Conservation (phyloP, 1,284 basidiomycete genomes). For the Phenoliferia sp. region DNA sequence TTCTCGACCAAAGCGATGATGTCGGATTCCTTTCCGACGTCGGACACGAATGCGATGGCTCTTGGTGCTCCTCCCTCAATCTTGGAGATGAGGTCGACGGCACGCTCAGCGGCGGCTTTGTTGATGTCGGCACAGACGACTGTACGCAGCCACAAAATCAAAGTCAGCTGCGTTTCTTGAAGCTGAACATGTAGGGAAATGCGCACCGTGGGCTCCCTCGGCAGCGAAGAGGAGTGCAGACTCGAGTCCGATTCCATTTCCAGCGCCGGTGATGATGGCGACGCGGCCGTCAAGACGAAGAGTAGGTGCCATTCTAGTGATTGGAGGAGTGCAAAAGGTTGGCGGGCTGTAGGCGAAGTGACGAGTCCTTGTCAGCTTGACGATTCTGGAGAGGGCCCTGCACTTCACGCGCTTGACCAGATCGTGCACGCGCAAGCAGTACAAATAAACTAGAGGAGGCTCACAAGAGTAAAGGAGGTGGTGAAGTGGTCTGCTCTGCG, state of each 20-base stretch:
- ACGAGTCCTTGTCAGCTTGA: neutral
- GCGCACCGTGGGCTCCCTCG: slow-evolving; percentile 63
- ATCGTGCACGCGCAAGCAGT: neutral
- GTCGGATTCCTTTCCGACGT: slow-evolving; percentile 83
- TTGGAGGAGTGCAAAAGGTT: neutral
- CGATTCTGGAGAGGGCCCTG: neutral
- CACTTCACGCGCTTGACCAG: neutral
- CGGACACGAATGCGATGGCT: slow-evolving; percentile 67
- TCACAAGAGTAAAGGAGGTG: too few relatives aligned
- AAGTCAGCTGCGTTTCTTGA: slow-evolving; percentile 35
- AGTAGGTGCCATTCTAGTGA: slow-evolving; percentile 1
- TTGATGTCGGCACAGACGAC: slow-evolving; percentile 80
- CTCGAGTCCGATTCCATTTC: slow-evolving; percentile 81
- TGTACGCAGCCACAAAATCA: neutral
- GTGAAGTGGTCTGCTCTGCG: too few relatives aligned
- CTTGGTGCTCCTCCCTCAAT: slow-evolving; percentile 51
- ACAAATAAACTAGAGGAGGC: too few relatives aligned
- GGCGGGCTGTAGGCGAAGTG: neutral
- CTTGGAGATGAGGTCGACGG: slow-evolving; percentile 59
- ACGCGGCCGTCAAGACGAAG: slow-evolving; percentile 35
- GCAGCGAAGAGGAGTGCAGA: slow-evolving; percentile 84
- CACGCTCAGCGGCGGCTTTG: slow-evolving; percentile 62
- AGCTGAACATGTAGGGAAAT: neutral
- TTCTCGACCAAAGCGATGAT: slow-evolving; percentile 73
- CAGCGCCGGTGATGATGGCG: slow-evolving; percentile 47